Evolutionary conservation across 805 yeast species (phyloP).

Genomic region (Kluyveromyces siamensis): DNA sequence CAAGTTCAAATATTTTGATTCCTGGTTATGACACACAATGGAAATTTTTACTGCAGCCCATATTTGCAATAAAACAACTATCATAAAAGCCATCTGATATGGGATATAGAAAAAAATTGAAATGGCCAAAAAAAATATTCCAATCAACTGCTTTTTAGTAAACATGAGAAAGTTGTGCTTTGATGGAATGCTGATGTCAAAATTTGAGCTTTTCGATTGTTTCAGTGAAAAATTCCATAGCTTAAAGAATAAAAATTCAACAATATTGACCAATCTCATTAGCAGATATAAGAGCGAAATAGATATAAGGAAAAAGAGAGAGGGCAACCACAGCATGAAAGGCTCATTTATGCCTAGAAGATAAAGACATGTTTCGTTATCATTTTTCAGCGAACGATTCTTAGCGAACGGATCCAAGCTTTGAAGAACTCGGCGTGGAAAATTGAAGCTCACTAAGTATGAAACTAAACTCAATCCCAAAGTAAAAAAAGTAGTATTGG

Average conservation of each 20-base stretch:
- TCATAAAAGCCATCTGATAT: conserved; percentile 66
- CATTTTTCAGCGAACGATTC: conserved; percentile 34
- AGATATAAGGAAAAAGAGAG: conserved; percentile 35
- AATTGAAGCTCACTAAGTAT: conserved; percentile 26
- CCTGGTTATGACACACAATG: conserved; percentile 2
- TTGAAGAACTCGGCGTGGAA: conserved; percentile 33
- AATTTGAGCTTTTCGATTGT: background rate
- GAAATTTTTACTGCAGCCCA: conserved; percentile 38
- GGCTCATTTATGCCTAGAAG: conserved; percentile 60
- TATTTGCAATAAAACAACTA: conserved; percentile 50
- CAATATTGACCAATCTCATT: conserved; percentile 1
- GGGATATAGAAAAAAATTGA: conserved; percentile 61
- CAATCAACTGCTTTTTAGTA: conserved; percentile 24
- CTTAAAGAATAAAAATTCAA: conserved; percentile 1
- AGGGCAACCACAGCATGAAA: conserved; percentile 48
- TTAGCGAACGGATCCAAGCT: conserved; percentile 46
- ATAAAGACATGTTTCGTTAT: conserved; percentile 43
- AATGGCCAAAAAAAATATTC: conserved; percentile 31
- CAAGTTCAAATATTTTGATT: conserved; percentile 23
- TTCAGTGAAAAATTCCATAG: background rate
- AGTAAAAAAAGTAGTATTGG: conserved; percentile 20
- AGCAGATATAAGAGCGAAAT: conserved; percentile 10
- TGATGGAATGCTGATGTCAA: background rate
- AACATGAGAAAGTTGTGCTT: background rate
- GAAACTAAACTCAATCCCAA: conserved; percentile 22